A percentile compares a stretch with the other conserved stretches of the same genome.
Conservation (phyloP, 1,284 basidiomycete genomes). For the Ceratobasidium sp. region DNA sequence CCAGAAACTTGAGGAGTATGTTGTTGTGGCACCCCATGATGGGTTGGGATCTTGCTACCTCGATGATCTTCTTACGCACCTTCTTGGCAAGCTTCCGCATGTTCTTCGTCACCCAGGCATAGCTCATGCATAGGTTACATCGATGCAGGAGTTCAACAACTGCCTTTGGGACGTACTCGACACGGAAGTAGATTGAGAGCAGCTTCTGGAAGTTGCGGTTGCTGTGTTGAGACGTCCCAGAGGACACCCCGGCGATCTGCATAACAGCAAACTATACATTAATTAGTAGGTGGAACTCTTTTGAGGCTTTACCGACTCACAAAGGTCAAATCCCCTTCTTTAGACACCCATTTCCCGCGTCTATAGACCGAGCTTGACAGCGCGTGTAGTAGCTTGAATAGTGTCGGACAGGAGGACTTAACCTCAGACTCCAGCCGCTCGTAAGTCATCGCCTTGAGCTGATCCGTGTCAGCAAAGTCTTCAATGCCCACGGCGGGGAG, state of each 20-base stretch:
- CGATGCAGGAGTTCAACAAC: constrained; percentile 20
- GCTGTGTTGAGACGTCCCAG: not conserved
- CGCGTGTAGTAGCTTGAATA: too few species aligned
- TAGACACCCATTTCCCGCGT: too few species aligned
- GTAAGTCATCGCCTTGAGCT: not conserved
- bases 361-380: too few species aligned
- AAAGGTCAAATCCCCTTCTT: too few species aligned
- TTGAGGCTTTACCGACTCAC: too few species aligned
- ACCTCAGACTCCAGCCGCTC: not conserved
- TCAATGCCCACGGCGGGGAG: not conserved
- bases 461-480: not conserved
- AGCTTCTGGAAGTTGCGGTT: constrained; percentile 16
- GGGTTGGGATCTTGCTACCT: not conserved
- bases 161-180: not conserved
- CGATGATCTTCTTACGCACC: not conserved
- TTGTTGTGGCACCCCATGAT: constrained; percentile 22
- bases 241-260: constrained; percentile 7
- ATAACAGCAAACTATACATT: constrained; percentile 22
- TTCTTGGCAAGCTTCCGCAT: not conserved
- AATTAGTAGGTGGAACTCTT: too few species aligned
- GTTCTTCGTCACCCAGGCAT: not conserved
- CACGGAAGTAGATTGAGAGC: not conserved
- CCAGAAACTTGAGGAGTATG: not conserved
- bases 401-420: not conserved
- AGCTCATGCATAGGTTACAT: constrained; percentile 12